These are phyloP conservation scores for Penicillium coprophilum DNA, from an alignment of 495 filamentous ascomycete species.

Conservation along the genomic window DNA sequence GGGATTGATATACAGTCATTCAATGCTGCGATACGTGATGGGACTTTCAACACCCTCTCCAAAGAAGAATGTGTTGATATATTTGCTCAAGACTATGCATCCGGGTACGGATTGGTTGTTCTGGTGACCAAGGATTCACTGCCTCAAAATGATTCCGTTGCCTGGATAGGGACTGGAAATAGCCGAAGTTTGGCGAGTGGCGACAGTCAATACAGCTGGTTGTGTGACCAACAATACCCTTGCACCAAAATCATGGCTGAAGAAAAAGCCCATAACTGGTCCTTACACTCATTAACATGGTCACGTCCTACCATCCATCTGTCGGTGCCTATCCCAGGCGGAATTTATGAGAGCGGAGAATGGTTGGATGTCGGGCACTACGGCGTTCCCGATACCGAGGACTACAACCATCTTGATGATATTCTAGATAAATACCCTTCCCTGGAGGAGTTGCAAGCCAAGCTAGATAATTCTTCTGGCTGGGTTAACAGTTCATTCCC, in stretches of 20 bases:
- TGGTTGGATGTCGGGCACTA: not conserved
- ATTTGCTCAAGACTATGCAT: not conserved
- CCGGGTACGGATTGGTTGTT: not conserved
- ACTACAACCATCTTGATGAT: not conserved
- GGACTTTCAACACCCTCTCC: not conserved
- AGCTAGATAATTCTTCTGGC: not conserved
- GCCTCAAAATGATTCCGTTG: not conserved
- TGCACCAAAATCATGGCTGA: not conserved
- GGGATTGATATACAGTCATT: not conserved
- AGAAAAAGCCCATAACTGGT: not conserved
- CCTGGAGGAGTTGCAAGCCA: not conserved
- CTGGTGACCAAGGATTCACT: not conserved
- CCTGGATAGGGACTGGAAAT: not conserved
- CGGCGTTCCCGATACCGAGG: not conserved
- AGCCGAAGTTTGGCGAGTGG: not conserved
- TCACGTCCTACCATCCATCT: not conserved
- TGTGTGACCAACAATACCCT: not conserved
- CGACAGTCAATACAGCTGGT: not conserved
- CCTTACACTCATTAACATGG: not conserved
- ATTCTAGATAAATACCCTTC: not conserved
- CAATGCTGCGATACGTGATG: not conserved
- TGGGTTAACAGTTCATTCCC: slow-evolving; percentile 1
- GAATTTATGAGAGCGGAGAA: not conserved
- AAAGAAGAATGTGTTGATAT: not conserved
- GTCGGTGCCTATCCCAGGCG: not conserved